Evolutionary conservation across 169 alveolate genomes (phyloP), one percentile per base, ranked within the genome.

Genomic region (Cryptosporidium ubiquitum): DNA sequence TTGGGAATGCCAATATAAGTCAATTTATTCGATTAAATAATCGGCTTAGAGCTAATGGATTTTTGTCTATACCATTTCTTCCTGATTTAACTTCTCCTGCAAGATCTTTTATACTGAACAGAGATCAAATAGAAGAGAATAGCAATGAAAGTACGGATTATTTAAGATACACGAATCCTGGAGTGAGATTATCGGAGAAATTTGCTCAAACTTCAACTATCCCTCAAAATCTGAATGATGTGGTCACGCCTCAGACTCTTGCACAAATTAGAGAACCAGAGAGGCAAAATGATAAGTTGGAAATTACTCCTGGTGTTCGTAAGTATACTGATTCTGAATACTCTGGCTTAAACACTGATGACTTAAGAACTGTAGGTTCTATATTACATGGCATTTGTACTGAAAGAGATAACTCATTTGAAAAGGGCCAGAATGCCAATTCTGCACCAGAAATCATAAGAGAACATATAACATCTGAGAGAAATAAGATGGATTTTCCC

Each of bases 41-140:
- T 42, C 60, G 89, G 4, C 47, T 79, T 10, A 58, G 75, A 47
- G 75, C 89, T 33, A 79, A 79, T 61, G 89, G 89, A 2, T 79
- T 79, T 35, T 61, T 64, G 26, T 61, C 89, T 16, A 79, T 79
- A 61, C 89, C 89, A 2, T 79, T 79, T 61, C 58, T 79, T 18
- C 89, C 89, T 12, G 89, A 79, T 29, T 31, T 79, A 61, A 31
- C 64, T 18, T 79, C 89, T 9, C 89, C 89, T n/a, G 73, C 74
- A 3, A 49, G 89, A 29, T 79, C 89, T 57, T 20, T 47, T 29
- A 31, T 79, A 55, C 33, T 35, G 5, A 23, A 35, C 4, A 29
- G 70, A 37, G 44, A 57, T 39, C 49, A 73, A 29, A 23, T 29
- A 0, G 75, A 47, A 47, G 55, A 39, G n/a, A 35, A 42, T 40